Evolutionary conservation across 2,329 filamentous ascomycete genomes (phyloP).

Genomic region (Penicillium sp.): DNA sequence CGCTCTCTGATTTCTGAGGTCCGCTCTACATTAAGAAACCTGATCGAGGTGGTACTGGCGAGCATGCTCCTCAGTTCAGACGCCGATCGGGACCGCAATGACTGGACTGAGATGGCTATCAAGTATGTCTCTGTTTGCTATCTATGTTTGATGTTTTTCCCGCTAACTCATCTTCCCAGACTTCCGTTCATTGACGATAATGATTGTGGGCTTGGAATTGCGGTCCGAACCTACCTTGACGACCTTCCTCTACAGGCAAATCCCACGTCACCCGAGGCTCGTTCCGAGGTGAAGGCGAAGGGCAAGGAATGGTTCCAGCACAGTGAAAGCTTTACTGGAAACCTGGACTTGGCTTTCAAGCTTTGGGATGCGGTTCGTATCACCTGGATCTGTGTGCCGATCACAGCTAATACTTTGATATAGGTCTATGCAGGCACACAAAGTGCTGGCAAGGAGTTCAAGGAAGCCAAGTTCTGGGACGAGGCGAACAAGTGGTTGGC

Average conservation of each 20-base stretch:
- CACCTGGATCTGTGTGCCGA: background rate
- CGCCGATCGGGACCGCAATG: constrained; percentile 64
- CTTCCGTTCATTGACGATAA: constrained; percentile 46
- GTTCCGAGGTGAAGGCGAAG: constrained; percentile 50
- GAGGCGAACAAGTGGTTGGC: constrained; percentile 59
- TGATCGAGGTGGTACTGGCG: constrained; percentile 76
- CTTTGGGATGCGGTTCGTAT: constrained; percentile 62
- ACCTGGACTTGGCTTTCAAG: constrained; percentile 58
- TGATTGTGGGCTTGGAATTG: constrained; percentile 47
- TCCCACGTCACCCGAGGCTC: constrained; percentile 49
- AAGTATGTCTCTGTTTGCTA: constrained; percentile 52
- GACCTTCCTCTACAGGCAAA: constrained; percentile 56
- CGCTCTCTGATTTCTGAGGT: constrained; percentile 78
- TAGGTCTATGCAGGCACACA: constrained; percentile 59
- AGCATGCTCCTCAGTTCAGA: constrained; percentile 79
- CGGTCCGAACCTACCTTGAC: constrained; percentile 48
- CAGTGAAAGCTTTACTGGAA: constrained; percentile 55
- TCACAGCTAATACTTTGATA: constrained; percentile 13
- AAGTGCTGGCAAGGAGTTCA: constrained; percentile 50
- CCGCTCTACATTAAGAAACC: constrained; percentile 72
- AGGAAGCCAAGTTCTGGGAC: constrained; percentile 55
- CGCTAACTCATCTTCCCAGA: constrained; percentile 24
- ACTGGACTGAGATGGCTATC: constrained; percentile 66
- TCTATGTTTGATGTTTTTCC: background rate
- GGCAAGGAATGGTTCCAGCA: constrained; percentile 60